A percentile compares a stretch with the other conserved stretches of the same genome.
These are phyloP conservation scores for Cryptococcus floricola DNA, from an alignment of 1,284 basidiomycete species.

Conservation along the genomic window DNA sequence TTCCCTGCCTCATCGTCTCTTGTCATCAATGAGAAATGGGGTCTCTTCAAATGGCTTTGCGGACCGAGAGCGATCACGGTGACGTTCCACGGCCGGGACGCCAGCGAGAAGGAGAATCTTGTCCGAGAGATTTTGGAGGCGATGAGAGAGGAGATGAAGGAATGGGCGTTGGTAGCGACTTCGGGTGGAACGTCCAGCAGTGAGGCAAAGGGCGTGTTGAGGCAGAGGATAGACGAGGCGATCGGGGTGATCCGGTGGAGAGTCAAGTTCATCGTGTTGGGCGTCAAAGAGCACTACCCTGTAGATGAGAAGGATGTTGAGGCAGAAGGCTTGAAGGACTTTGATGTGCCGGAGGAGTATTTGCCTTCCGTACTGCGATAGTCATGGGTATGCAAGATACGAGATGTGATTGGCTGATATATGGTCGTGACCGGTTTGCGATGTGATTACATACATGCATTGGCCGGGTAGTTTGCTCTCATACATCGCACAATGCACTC, in stretches of 20 bases:
- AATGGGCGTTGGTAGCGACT: background rate
- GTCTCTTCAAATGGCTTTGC: background rate
- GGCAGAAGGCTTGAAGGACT: conserved; percentile 3
- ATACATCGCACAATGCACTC: too few species aligned
- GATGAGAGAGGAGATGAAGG: background rate
- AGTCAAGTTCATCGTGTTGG: conserved; percentile 4
- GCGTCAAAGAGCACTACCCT: background rate
- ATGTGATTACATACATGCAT: too few species aligned
- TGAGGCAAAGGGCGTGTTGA: background rate
- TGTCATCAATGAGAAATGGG: background rate
- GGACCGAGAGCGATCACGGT: background rate
- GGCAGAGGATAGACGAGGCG: background rate
- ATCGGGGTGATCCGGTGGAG: background rate
- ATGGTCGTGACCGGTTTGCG: too few species aligned
- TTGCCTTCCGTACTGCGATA: conserved; percentile 1
- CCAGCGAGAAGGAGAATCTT: background rate
- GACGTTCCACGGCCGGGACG: conserved; percentile 2
- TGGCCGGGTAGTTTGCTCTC: too few species aligned
- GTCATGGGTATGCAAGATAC: background rate
- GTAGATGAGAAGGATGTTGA: background rate
- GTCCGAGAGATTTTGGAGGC: background rate
- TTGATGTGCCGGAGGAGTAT: conserved; percentile 4
- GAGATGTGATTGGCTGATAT: too few species aligned
- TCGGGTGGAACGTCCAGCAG: too few species aligned
- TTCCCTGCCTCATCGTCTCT: background rate